phyloP scores from a whole-genome alignment of 352 stramenopile genomes.

The Phytophthora fragariae region DNA sequence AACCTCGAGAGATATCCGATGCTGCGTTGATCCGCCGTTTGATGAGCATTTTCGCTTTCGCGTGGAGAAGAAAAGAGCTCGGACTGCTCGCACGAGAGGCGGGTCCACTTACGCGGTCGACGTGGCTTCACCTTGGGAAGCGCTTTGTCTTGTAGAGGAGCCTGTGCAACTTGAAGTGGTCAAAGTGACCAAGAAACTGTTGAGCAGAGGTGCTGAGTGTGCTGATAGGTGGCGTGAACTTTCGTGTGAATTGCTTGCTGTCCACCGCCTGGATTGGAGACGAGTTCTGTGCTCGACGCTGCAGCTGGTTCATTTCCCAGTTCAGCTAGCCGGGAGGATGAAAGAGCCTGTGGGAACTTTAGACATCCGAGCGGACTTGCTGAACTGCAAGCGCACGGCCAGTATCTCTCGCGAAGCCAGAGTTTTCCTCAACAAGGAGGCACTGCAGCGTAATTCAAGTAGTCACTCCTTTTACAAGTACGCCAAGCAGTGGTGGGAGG shows the following conservation, averaged over 20 bases:
- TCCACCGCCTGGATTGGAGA: constrained; percentile 80
- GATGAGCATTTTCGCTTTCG: constrained; percentile 73
- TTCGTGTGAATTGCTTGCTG: constrained; percentile 65
- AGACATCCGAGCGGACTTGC: constrained; percentile 73
- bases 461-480: constrained; percentile 83
- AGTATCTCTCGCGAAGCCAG: constrained; percentile 54
- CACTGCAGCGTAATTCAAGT: constrained; percentile 57
- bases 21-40: constrained; percentile 70
- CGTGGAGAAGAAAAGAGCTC: constrained; percentile 48
- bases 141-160: constrained; percentile 73
- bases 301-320: constrained; percentile 73
- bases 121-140: constrained; percentile 69
- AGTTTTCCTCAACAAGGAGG: constrained; percentile 63
- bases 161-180: constrained; percentile 64
- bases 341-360: constrained; percentile 76
- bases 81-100: constrained; percentile 27
- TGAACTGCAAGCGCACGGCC: constrained; percentile 60
- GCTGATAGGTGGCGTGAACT: constrained; percentile 53
- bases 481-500: constrained; percentile 87
- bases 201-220: constrained; percentile 23
- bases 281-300: constrained; percentile 75
- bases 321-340: constrained; percentile 69
- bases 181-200: constrained; percentile 65
- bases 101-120: constrained; percentile 60
- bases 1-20: constrained; percentile 51